These are phyloP conservation scores for Vararia minispora DNA, from an alignment of 768 basidiomycete genomes.

Conservation along the genomic window DNA sequence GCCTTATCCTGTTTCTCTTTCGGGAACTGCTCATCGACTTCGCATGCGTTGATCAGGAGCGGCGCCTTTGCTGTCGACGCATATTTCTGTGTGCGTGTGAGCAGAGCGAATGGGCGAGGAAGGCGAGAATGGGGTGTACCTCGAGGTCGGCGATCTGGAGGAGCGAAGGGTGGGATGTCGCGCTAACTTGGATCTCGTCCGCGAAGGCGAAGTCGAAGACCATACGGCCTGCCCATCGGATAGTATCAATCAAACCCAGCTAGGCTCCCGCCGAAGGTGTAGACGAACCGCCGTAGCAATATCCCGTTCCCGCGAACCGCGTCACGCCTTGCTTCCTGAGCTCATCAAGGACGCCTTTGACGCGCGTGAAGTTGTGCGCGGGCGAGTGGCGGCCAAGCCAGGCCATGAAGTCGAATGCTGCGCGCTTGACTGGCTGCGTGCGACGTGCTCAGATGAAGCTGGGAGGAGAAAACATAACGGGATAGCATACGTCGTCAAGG, in stretches of 20 bases:
- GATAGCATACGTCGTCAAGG: neutral
- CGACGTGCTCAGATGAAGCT: neutral
- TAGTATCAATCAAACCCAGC: neutral
- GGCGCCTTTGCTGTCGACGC: conserved; percentile 33
- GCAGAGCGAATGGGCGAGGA: conserved; percentile 2
- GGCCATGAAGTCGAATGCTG: neutral
- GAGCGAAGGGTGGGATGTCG: conserved; percentile 52
- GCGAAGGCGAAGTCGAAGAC: conserved; percentile 55
- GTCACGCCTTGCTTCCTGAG: conserved; percentile 52
- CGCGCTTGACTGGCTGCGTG: neutral
- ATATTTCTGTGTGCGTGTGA: conserved; percentile 29
- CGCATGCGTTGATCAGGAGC: conserved; percentile 60
- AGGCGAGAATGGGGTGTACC: conserved; percentile 23
- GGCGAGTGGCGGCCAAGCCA: too few relatives aligned
- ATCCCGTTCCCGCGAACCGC: conserved; percentile 48
- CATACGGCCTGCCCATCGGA: conserved; percentile 34
- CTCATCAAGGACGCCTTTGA: conserved; percentile 41
- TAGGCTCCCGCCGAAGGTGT: neutral
- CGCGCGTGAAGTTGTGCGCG: conserved; percentile 29
- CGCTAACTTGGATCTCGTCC: conserved; percentile 34
- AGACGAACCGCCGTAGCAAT: conserved; percentile 53
- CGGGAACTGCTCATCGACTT: conserved; percentile 40
- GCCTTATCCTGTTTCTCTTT: conserved; percentile 30
- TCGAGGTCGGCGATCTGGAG: conserved; percentile 48
- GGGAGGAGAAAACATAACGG: conserved; percentile 4